Conservation (phyloP, 805 yeast genomes). For the Suhomyces kilbournensis region DNA sequence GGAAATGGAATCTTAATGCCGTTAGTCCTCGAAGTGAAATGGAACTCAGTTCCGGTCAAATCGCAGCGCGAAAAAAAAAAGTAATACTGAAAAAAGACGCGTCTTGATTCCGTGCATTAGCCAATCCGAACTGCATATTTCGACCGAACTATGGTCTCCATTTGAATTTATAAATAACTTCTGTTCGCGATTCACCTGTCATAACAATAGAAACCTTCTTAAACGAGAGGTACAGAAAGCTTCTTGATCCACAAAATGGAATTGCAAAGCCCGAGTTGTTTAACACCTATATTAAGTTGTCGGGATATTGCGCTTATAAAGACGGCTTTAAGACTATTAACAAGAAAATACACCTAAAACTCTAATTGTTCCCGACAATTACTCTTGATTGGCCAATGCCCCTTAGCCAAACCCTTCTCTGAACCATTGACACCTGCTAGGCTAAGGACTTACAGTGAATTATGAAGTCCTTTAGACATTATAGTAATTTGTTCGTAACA, state of each 20-base stretch:
- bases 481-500: background rate
- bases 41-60: background rate
- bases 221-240: background rate
- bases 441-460: too few species aligned
- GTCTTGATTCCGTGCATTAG: background rate
- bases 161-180: background rate
- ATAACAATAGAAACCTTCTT: background rate
- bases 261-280: background rate
- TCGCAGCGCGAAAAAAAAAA: background rate
- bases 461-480: background rate
- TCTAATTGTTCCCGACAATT: background rate
- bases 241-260: background rate
- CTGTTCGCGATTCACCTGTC: background rate
- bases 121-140: background rate
- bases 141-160: background rate
- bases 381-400: background rate
- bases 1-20: background rate
- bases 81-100: background rate
- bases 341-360: background rate
- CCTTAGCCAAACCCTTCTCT: background rate
- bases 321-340: background rate
- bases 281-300: background rate
- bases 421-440: background rate
- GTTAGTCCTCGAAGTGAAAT: background rate
- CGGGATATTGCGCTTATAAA: background rate